These are phyloP conservation scores for Primulina huaijiensis DNA, from an alignment of 257 asterid species.

Conservation along the genomic window DNA sequence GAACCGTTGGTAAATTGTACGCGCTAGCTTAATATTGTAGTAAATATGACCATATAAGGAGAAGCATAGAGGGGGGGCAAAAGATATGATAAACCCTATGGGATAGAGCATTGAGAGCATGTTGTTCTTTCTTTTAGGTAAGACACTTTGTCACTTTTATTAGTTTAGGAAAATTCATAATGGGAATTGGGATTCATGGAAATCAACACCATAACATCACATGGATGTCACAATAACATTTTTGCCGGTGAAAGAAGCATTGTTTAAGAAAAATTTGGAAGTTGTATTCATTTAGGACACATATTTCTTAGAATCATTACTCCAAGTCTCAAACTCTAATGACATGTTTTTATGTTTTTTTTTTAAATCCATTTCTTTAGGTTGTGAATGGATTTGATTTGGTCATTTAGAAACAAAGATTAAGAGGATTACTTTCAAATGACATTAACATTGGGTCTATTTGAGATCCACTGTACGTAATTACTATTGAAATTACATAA, in stretches of 20 bases:
- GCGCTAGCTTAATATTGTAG: no score
- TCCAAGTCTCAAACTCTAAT: not conserved
- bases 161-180: not conserved
- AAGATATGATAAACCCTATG: slow-evolving; percentile 1
- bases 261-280: not conserved
- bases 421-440: no score
- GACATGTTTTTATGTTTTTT: no score
- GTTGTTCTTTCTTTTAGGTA: slow-evolving; percentile 4
- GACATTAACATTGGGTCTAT: no score
- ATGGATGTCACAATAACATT: slow-evolving; percentile 8
- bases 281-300: not conserved
- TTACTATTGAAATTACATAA: no score
- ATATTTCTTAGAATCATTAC: not conserved
- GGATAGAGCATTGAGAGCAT: not conserved
- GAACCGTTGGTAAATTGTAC: no score
- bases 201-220: slow-evolving; percentile 15
- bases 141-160: slow-evolving; percentile 6
- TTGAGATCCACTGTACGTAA: no score
- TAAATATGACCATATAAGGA: not conserved
- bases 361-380: no score
- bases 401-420: no score
- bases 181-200: not conserved
- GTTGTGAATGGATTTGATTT: no score
- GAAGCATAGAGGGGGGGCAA: not conserved
- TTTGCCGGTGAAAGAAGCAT: no score